Evolutionary conservation across 352 stramenopile genomes (phyloP), one percentile per base, ranked within the genome.

Genomic region (Phytophthora vignae): DNA sequence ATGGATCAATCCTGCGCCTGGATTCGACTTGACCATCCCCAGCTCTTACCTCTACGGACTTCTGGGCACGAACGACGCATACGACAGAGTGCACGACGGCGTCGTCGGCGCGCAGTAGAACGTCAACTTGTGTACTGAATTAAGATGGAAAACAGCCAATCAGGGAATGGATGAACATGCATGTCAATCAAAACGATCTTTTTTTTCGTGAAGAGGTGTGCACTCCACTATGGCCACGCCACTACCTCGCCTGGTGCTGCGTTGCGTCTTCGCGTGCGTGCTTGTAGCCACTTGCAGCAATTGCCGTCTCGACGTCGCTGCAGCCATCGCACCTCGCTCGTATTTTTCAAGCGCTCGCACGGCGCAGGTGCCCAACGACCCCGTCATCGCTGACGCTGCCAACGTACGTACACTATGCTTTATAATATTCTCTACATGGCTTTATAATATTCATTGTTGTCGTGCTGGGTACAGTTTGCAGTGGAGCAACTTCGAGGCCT

Each of bases 401-500:
- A 68, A 78, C 42, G 83, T 91, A 67, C 22, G 27, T 6, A 31
- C 27, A 31, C 6, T 11, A 31, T 27, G 4, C 11, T 14, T 38
- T 22, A 66, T 12, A 38, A 19, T 42, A 58, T 44, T 21, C 15
- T 25, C 22, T 25, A 25, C 22, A 25, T 25, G 22, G 22, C 22
- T 25, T 25, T 25, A 25, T 25, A 1, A 29, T 42, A 58, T 44
- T 17, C 15, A 49, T 14, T 46, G 14, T 15, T 50, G 8, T 48
- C 61, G 6, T 25, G 29, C 31, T 54, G 14, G 21, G 1, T 29
- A 2, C 57, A 94, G 84, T 92, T 92, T 79, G 84, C 87, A 33
- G 69, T 94, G 31, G 42, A 78, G 4, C 79, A 92, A 60, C 74
- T 94, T 48, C 63, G 78, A 53, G 73, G 29, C 22, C 73, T 94